Evolutionary conservation across 169 alveolate species (phyloP), one percentile per base, ranked within the genome.

Genomic region (Plasmodium ovale): DNA sequence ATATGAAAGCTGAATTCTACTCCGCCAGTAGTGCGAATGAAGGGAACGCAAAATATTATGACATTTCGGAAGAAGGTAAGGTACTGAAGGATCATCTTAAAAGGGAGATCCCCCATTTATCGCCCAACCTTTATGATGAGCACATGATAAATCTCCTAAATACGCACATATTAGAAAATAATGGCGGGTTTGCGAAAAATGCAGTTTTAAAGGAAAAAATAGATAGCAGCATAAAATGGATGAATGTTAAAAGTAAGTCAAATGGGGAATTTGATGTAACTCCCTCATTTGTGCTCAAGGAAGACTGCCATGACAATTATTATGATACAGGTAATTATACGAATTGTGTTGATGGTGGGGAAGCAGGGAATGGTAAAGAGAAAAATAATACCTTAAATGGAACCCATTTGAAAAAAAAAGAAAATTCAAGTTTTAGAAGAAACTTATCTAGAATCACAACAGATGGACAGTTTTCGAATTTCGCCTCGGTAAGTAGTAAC

Each of bases 81-180:
- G 31, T 21, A 33, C 33, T 59, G 12, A 29, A 51, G 16, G 39
- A 74, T 1, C 1, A 54, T 16, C 60, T 44, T 33, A 69, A 47
- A 69, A 56, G 12, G 16, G 12, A 6, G 56, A 35, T 14, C 10
- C 10, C 21, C 25, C 25, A 56, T 33, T 49, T 27, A 25, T 42
- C 47, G 14, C 37, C 51, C 33, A 27, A 79, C 21, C 51, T 49
- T 49, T 65, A 79, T 56, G 59, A 79, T 49, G 79, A 54, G 23
- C 58, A 64, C 12, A 64, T 54, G 51, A 29, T 53, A 64, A 79
- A 79, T 49, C 65, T 65, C 42, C 70, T 79, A n/a, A 64, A 60
- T 49, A 49, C 68, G 31, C 35, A 67, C 31, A 79, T 49, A 29
- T 31, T 47, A 9, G 69, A 64, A 79, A 79, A 67, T 31, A 64